Evolutionary conservation across 2,329 filamentous ascomycete genomes (phyloP), one percentile per base, ranked within the genome.

Genomic region (Aspergillus fischeri): DNA sequence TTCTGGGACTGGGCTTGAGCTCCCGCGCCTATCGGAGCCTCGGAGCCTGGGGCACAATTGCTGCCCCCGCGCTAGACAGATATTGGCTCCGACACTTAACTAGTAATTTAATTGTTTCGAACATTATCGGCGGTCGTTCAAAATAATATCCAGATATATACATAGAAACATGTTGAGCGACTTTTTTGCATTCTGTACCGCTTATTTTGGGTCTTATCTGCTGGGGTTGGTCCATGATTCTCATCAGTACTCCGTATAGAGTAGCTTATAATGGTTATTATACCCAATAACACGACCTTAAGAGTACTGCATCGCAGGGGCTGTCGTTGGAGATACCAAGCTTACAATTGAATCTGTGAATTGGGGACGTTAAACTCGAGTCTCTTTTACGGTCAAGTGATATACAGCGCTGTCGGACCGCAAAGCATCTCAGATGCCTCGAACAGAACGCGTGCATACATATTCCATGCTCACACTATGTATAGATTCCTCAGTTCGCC

Each of bases 21-120:
- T 53, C 44, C 58, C 62, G 59, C 59, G 53, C 62, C 57, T 63
- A 65, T 63, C 59, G 59, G 61, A 59, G 61, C 48, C 56, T 60
- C 51, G 56, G 55, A 53, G 48, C 41, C 47, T 49, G 47, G 47
- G 47, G 47, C 47, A 49, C 5, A 35, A 35, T 35, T 17, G 32
- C 14, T 35, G 5, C 14, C 32, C 32, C 32, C 32, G 32, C 14
- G 32, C 14, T 17, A 38, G 32, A 17, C 8, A 17, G 32, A 38
- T 38, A 38, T 38, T 38, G 14, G 32, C 32, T 14, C 32, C 5
- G 6, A 38, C 32, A 6, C 32, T 14, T 38, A 5, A 38, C 14
- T 38, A 17, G 2, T 17, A 17, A 38, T 8, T 3, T 38, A 14
- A 38, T 17, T 38, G 14, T 38, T 35, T 38, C 32, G 32, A 38